phyloP scores from a whole-genome alignment of 1,139 yeast genomes.

The Geotrichum citri-aurantii region DNA sequence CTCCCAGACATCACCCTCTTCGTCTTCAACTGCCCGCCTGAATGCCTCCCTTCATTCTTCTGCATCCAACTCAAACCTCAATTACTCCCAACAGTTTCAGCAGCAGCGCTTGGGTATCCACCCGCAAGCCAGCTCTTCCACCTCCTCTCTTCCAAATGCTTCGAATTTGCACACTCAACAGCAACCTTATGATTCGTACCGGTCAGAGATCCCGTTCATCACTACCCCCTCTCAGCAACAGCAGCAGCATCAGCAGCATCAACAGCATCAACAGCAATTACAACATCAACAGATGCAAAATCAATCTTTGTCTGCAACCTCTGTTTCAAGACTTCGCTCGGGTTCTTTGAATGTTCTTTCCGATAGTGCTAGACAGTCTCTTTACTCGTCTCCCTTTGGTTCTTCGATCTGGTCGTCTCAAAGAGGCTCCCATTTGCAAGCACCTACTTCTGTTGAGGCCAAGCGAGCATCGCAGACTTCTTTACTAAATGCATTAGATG shows the following conservation, averaged over 20 bases:
- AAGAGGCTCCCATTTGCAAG: slow-evolving; percentile 14
- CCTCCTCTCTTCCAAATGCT: slow-evolving; percentile 17
- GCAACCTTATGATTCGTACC: slow-evolving; percentile 13
- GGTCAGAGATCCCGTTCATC: slow-evolving; percentile 18
- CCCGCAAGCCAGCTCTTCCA: slow-evolving; percentile 18
- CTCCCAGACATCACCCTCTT: slow-evolving; percentile 17
- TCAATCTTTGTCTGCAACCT: slow-evolving; percentile 3
- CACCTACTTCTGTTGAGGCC: slow-evolving; percentile 15
- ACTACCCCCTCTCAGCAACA: slow-evolving; percentile 19
- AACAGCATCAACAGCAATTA: slow-evolving; percentile 8
- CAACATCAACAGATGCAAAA: slow-evolving; percentile 10
- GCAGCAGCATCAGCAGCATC: no score
- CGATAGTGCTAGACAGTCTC: slow-evolving; percentile 20
- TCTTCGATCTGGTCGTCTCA: slow-evolving; percentile 33
- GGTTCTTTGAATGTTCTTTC: slow-evolving; percentile 35
- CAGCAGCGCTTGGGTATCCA: slow-evolving; percentile 14
- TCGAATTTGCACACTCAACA: slow-evolving; percentile 7
- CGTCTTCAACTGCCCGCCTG: slow-evolving; percentile 13
- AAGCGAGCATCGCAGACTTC: slow-evolving; percentile 20
- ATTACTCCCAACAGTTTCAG: slow-evolving; percentile 14
- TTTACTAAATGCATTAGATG: slow-evolving; percentile 17
- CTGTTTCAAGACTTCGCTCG: slow-evolving; percentile 29
- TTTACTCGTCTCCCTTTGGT: slow-evolving; percentile 31
- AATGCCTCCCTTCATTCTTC: slow-evolving; percentile 12
- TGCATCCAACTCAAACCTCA: slow-evolving; percentile 11